These are phyloP conservation scores for Perkinsus olseni DNA, from an alignment of 169 alveolate genomes.

Conservation along the genomic window DNA sequence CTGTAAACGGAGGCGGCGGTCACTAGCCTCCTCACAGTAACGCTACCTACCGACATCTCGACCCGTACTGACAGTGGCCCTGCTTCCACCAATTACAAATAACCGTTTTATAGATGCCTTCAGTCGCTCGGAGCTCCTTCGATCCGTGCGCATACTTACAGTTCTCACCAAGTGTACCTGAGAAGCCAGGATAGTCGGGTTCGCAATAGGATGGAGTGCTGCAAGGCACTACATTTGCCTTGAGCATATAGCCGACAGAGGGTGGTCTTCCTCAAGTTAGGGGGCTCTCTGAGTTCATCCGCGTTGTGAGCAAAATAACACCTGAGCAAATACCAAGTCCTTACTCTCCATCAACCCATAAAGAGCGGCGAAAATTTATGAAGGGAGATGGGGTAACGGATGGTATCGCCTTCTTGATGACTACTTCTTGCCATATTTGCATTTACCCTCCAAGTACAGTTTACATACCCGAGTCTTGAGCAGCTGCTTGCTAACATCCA, in stretches of 20 bases:
- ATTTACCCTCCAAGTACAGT: background rate
- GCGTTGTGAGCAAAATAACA: background rate
- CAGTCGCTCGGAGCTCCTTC: constrained; percentile 33
- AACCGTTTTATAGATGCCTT: constrained; percentile 26
- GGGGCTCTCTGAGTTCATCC: background rate
- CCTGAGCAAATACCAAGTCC: background rate
- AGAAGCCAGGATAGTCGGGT: too few species aligned
- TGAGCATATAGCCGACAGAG: background rate
- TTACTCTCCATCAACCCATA: too few species aligned
- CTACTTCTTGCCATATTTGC: background rate
- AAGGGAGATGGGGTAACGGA: too few species aligned
- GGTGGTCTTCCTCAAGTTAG: background rate
- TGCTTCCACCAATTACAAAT: constrained; percentile 34
- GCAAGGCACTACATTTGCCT: background rate
- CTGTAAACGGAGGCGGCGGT: too few species aligned
- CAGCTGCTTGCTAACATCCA: background rate
- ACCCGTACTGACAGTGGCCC: background rate
- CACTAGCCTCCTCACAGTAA: too few species aligned
- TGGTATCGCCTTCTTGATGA: too few species aligned
- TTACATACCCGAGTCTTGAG: background rate
- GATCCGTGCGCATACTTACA: constrained; percentile 39
- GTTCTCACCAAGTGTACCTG: constrained; percentile 15
- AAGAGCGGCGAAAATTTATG: too few species aligned
- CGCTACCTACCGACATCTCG: background rate
- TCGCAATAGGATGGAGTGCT: background rate